phyloP scores from a whole-genome alignment of 768 basidiomycete genomes.

The Tricholomella constricta region DNA sequence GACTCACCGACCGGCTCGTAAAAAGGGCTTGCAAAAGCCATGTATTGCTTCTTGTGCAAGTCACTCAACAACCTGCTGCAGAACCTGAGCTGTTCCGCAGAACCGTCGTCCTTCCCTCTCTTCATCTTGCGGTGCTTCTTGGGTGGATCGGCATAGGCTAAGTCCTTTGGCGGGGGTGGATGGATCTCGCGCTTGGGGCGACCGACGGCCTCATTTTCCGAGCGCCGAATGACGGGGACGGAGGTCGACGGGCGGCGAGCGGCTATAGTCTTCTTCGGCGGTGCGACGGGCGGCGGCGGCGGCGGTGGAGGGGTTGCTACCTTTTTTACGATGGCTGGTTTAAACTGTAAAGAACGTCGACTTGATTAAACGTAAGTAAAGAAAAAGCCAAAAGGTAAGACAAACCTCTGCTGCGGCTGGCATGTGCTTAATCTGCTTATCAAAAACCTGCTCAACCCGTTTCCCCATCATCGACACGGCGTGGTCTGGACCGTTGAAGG shows the following conservation, averaged over 20 bases:
- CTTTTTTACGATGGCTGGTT: conserved; percentile 48
- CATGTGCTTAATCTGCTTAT: conserved; percentile 84
- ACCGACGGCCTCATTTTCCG: conserved; percentile 58
- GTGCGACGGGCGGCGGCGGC: conserved; percentile 40
- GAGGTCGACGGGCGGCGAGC: conserved; percentile 78
- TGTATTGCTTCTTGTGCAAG: conserved; percentile 79
- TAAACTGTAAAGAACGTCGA: conserved; percentile 27
- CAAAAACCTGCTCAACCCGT: conserved; percentile 80
- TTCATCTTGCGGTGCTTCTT: conserved; percentile 70
- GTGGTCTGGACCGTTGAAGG: conserved; percentile 95
- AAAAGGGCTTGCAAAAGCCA: conserved; percentile 75
- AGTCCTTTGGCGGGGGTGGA: conserved; percentile 90
- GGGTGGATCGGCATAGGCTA: conserved; percentile 77
- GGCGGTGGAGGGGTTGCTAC: conserved; percentile 50
- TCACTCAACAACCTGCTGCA: conserved; percentile 76
- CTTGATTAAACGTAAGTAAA: not conserved
- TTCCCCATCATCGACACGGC: conserved; percentile 77
- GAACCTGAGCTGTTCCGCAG: conserved; percentile 82
- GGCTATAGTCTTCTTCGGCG: conserved; percentile 48
- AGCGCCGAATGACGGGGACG: conserved; percentile 81
- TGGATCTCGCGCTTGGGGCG: conserved; percentile 99
- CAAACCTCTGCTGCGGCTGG: conserved; percentile 78
- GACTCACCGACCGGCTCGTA: conserved; percentile 91
- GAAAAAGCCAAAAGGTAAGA: conserved; percentile 6
- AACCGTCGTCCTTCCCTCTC: conserved; percentile 62